Evolutionary conservation across 164 flowering plant species (phyloP).

Genomic region (Berberis vulgaris): DNA sequence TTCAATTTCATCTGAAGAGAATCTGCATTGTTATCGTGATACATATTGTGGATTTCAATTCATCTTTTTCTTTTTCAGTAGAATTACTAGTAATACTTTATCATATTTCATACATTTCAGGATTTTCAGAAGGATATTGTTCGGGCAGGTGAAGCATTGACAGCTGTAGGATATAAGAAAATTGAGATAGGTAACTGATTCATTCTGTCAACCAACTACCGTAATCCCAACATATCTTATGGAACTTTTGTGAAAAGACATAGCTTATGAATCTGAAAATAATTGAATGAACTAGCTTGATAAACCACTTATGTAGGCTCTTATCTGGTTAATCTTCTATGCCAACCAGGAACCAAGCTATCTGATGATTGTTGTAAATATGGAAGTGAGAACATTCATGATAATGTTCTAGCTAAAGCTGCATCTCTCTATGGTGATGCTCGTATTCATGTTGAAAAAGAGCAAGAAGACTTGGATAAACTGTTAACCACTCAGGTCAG

Average conservation of each 20-base stretch:
- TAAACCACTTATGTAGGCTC: not conserved
- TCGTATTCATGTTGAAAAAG: constrained; percentile 74
- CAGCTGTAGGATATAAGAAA: constrained; percentile 66
- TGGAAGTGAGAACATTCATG: constrained; percentile 64
- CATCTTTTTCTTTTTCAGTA: too few species aligned
- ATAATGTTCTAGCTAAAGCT: constrained; percentile 68
- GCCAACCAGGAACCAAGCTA: constrained; percentile 64
- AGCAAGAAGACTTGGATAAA: constrained; percentile 77
- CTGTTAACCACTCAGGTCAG: constrained; percentile 62
- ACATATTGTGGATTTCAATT: too few species aligned
- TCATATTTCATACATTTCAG: constrained; percentile 28
- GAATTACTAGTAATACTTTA: too few species aligned
- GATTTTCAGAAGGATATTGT: constrained; percentile 85
- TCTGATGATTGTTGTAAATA: constrained; percentile 87
- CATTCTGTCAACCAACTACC: not conserved
- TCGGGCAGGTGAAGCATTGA: constrained; percentile 69
- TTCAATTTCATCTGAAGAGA: too few species aligned
- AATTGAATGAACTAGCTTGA: too few species aligned
- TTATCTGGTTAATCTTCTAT: constrained; percentile 5
- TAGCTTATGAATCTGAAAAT: not conserved
- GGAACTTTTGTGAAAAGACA: not conserved
- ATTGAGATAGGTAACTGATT: constrained; percentile 61
- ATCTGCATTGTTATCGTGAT: too few species aligned
- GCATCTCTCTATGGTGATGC: constrained; percentile 86
- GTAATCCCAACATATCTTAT: not conserved